These are phyloP conservation scores for Vanderwaltozyma polyspora DNA, from an alignment of 805 yeast genomes.

Conservation along the genomic window DNA sequence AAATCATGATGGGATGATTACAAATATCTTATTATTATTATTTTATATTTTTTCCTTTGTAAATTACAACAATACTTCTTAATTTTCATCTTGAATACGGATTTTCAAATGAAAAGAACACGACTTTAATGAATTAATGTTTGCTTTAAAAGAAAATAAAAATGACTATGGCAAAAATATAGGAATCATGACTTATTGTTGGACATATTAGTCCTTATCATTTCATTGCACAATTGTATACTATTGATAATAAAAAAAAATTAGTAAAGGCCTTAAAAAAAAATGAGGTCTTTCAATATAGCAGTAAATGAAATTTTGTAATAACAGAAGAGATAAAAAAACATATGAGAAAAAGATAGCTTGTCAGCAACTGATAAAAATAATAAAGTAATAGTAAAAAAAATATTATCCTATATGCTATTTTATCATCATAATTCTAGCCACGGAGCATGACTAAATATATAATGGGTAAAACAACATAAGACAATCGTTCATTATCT, in stretches of 20 bases:
- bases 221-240: neutral
- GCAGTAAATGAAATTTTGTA: neutral
- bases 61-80: too few species aligned
- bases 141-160: too few species aligned
- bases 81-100: too few species aligned
- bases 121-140: too few species aligned
- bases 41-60: too few species aligned
- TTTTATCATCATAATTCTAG: too few species aligned
- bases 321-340: neutral
- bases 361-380: neutral
- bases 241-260: neutral
- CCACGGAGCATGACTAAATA: too few species aligned
- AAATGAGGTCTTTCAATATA: neutral
- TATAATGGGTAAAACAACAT: too few species aligned
- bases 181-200: neutral
- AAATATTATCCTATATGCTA: neutral
- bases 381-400: neutral
- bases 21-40: too few species aligned
- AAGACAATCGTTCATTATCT: neutral
- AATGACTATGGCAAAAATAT: too few species aligned
- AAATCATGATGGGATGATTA: too few species aligned
- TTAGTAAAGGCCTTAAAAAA: neutral
- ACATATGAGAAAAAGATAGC: neutral
- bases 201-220: neutral
- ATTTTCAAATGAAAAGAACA: too few species aligned